Base-by-base conservation (phyloP, 768 basidiomycete genomes). In the Rhizopogon rudus region DNA sequence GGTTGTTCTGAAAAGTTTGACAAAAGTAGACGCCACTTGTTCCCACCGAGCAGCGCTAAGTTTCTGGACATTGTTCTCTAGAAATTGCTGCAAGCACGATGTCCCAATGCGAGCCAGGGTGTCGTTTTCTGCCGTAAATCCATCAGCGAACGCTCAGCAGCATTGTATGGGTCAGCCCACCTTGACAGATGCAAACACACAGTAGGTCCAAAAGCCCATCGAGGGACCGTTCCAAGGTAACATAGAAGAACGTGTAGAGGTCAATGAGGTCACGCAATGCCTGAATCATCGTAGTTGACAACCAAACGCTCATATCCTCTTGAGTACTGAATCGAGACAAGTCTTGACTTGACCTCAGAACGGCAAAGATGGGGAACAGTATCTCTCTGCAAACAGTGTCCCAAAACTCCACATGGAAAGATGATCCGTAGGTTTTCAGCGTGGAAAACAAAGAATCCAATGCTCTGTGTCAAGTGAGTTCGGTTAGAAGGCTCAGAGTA, bases 221-320 rank as follows among this genome's bases (percentile, higher is more conserved):
- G 40, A 98, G 75, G 70, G 90, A 91, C 39, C 90, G 82, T 61
- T 94, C 91, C 63, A 99, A 70, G 14, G 86, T 92, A 51, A 91
- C 87, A 67, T 98, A 98, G 75, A 93, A 94, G 73, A 86, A 91
- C 1, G 97, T 95, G 68, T 95, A 99, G 20, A 99, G 81, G 66
- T 96, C 93, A 56, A 99, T 91, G 58, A 98, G 79, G 70, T 98
- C 91, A 44, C 97, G 85, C 44, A 99, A 80, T 1, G 97, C 97
- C 67, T 98, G 94, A 49, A 98, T 97, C 91, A 99, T 94, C 2
- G 97, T 99, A 13, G 97, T 97, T 25, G 94, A 98, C 44, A 99
- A 72, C 97, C 97, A 99, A 28, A 99, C 94, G 63, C 93, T 97
- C 93, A 98, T 96, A 62, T 98, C 97, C 66, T 98, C 97, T 64